A percentile compares a stretch with the other conserved stretches of the same genome.
These are phyloP conservation scores for Sporothrix protearum DNA, from an alignment of 2,329 filamentous ascomycete species.

Conservation along the genomic window DNA sequence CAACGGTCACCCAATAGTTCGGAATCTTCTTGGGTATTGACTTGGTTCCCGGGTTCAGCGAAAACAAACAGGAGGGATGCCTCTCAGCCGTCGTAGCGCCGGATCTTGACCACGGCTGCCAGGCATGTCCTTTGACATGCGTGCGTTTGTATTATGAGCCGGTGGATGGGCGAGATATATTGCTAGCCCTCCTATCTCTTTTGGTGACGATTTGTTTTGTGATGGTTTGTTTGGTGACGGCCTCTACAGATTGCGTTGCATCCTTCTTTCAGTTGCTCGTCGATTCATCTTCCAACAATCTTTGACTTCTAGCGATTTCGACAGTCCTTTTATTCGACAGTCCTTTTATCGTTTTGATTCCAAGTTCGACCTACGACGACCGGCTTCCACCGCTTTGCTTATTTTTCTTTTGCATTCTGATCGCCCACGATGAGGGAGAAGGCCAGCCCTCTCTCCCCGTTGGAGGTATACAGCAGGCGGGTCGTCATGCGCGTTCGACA, in stretches of 20 bases:
- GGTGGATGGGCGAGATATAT: not conserved
- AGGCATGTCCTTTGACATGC: not conserved
- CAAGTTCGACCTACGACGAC: too few relatives aligned
- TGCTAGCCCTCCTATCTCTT: not conserved
- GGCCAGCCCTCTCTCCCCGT: not conserved
- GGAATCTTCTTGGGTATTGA: too few relatives aligned
- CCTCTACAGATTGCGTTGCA: not conserved
- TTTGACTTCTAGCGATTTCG: not conserved
- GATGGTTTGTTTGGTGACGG: not conserved
- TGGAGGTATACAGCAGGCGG: not conserved
- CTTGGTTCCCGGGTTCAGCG: not conserved
- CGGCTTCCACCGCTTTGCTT: not conserved
- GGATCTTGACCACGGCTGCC: not conserved
- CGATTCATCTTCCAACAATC: not conserved
- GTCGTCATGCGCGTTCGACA: not conserved
- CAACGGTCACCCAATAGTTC: not conserved
- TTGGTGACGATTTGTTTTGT: too few relatives aligned
- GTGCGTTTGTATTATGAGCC: not conserved
- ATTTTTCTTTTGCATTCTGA: not conserved
- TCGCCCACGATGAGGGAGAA: not conserved
- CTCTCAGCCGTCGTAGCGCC: not conserved
- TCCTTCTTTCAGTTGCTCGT: not conserved
- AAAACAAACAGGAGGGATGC: not conserved
- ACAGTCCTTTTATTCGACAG: not conserved
- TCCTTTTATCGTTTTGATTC: not conserved